Conservation (phyloP, 306 rosid genomes). For the Quercus suber region DNA sequence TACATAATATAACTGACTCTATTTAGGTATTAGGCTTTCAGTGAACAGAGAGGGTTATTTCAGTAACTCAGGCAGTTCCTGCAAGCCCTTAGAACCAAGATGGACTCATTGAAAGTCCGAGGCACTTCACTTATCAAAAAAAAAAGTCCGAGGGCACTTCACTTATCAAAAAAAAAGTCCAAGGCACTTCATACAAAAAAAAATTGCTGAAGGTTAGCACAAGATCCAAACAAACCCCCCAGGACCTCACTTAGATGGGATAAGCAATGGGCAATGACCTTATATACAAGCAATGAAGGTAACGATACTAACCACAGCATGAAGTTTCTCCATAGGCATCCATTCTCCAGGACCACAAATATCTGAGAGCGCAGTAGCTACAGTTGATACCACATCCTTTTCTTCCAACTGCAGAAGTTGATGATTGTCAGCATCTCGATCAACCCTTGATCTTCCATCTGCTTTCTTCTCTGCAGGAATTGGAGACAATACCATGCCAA, state of each 20-base stretch:
- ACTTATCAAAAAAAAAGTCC: no score
- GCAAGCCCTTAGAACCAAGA: neutral
- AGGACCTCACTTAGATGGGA: neutral
- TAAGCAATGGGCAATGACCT: neutral
- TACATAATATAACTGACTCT: neutral
- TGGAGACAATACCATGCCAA: constrained; percentile 14
- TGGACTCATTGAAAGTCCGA: neutral
- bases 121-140: neutral
- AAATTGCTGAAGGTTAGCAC: neutral
- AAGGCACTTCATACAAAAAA: neutral
- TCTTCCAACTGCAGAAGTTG: constrained; percentile 91
- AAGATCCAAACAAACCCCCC: neutral
- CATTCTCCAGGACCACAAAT: constrained; percentile 99
- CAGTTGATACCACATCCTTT: constrained; percentile 98
- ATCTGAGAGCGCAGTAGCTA: constrained; percentile 94
- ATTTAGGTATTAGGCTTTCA: neutral
- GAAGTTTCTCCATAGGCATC: constrained; percentile 99
- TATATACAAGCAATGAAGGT: neutral
- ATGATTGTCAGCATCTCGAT: constrained; percentile 84
- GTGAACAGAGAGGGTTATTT: neutral
- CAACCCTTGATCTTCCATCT: constrained; percentile 84
- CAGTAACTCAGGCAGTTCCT: no score
- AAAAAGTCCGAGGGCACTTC: neutral
- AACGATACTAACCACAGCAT: constrained; percentile 62
- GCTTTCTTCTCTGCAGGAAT: constrained; percentile 72